These are phyloP conservation scores for Cercospora zeina DNA, from an alignment of 2,329 filamentous ascomycete species.

Conservation along the genomic window DNA sequence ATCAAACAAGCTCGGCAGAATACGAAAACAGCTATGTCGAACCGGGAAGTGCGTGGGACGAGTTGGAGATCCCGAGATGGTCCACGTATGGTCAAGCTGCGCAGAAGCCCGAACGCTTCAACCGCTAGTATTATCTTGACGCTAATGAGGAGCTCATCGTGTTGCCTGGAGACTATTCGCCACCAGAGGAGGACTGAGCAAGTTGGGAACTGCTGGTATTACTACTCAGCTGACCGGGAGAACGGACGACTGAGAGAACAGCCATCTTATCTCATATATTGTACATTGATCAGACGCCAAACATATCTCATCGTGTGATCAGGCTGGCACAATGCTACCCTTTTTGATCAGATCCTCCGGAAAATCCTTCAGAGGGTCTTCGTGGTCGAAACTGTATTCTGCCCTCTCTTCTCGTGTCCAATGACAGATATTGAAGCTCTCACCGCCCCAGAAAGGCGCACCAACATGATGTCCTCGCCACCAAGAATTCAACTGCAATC, in stretches of 20 bases:
- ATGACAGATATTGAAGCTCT: slow-evolving; percentile 22
- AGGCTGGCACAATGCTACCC: neutral
- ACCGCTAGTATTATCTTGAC: slow-evolving; percentile 6
- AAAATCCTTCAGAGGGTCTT: slow-evolving; percentile 23
- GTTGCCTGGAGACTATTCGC: slow-evolving; percentile 6
- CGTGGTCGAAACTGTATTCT: slow-evolving; percentile 21
- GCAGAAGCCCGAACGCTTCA: slow-evolving; percentile 10
- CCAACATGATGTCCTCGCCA: neutral
- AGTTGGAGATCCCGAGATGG: slow-evolving; percentile 9
- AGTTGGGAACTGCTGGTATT: neutral
- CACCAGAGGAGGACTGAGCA: neutral
- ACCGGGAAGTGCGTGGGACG: slow-evolving; percentile 6
- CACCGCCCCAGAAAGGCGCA: slow-evolving; percentile 19
- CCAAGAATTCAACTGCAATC: neutral
- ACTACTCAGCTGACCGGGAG: neutral
- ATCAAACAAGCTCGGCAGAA: slow-evolving; percentile 2
- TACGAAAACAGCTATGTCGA: slow-evolving; percentile 7
- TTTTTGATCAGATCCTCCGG: slow-evolving; percentile 9
- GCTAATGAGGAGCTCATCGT: slow-evolving; percentile 10
- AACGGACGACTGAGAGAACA: neutral
- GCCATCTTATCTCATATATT: neutral
- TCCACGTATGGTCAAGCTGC: slow-evolving; percentile 12
- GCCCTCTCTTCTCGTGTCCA: slow-evolving; percentile 21
- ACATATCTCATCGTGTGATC: neutral
- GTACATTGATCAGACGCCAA: neutral